Evolutionary conservation across 148 eudicot genomes (phyloP), one percentile per base, ranked within the genome.

Genomic region (Cornus kousa): DNA sequence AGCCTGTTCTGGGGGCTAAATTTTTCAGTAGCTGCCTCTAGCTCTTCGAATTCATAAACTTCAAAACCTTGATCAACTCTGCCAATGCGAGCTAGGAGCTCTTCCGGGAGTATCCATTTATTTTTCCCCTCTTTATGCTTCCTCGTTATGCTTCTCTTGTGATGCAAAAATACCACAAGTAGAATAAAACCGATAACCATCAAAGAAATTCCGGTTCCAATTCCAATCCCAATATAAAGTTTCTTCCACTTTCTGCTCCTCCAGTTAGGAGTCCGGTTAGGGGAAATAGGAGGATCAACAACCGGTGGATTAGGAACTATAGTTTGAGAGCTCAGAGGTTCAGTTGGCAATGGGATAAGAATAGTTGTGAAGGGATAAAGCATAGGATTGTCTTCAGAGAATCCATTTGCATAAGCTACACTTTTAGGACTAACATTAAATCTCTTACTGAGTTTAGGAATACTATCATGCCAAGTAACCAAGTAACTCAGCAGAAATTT

Each of bases 401-500:
- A 85, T 53, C 88, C 83, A 78, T 94, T 94, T 5, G 98, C 98
- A 70, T 82, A 79, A 2, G 85, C 74, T 43, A 88, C 83, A 79
- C 80, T 85, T 20, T 67, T 72, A 9, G 55, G 57, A 74, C 66
- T 70, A 23, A 76, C 83, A 69, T 77, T 79, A 65, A 87, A 85
- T 60, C 77, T 80, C 4, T 74, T 31, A 76, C 90, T 87, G 74
- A 88, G 68, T 53, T 75, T 68, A 69, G 83, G 28, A 78, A 88
- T 17, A 8, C 59, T 22, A 78, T 91, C 86, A 14, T 79, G 80
- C 10, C 80, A 31, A 28, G 82, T 77, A 8, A 92, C 76, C 7
- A 85, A 80, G 77, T 86, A 92, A 75, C 87, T 89, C 80, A 94
- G 60, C 48, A 94, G 78, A 85, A 81, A 94, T 79, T 78, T 87